Percentiles rank a stretch among this genome's conserved stretches.
These are phyloP conservation scores for Setaria viridis DNA, from an alignment of 202 grass and related monocot species.

Conservation along the genomic window DNA sequence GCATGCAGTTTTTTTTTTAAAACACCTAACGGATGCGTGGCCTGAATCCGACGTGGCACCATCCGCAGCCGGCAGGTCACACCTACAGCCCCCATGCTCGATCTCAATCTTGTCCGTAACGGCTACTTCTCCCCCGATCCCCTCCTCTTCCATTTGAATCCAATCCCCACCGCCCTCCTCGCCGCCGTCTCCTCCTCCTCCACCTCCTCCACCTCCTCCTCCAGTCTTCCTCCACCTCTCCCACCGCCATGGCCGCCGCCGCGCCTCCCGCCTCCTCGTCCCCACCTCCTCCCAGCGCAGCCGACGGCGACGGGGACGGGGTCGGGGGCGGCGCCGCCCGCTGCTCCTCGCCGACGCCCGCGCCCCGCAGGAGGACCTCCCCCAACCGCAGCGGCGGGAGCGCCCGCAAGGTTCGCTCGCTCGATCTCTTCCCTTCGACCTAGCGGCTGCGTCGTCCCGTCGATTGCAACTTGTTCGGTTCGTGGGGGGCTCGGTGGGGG, in stretches of 20 bases:
- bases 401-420: slow-evolving; percentile 52
- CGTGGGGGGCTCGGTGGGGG: neutral
- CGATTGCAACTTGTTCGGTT: neutral
- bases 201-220: neutral
- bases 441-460: neutral
- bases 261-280: slow-evolving; percentile 34
- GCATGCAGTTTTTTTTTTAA: neutral
- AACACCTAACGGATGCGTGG: neutral
- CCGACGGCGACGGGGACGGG: neutral
- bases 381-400: slow-evolving; percentile 54
- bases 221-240: neutral
- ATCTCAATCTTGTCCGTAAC: slow-evolving; percentile 20
- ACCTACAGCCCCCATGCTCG: too few relatives aligned
- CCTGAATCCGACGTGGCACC: neutral
- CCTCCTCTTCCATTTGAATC: slow-evolving; percentile 40
- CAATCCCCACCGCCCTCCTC: neutral
- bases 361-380: slow-evolving; percentile 41
- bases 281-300: neutral
- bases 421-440: neutral
- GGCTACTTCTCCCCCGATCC: slow-evolving; percentile 38
- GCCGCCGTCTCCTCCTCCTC: neutral
- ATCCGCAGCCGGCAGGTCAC: neutral
- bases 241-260: slow-evolving; percentile 34
- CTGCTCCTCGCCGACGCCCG: slow-evolving; percentile 46
- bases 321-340: neutral